phyloP scores from a whole-genome alignment of 768 basidiomycete species.

The Calocera cornea region DNA sequence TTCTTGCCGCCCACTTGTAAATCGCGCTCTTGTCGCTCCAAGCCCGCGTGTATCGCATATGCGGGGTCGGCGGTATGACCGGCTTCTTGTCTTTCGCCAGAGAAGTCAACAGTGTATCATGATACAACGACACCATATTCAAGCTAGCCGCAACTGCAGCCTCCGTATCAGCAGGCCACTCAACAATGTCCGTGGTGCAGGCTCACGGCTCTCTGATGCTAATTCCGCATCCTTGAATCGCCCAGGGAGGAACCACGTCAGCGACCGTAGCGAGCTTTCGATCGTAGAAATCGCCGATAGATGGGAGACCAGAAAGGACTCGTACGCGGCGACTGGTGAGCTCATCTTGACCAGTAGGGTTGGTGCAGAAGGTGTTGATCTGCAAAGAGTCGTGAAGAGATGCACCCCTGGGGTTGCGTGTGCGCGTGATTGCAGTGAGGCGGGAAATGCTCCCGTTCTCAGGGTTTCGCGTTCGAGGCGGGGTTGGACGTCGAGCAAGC shows the following conservation, averaged over 20 bases:
- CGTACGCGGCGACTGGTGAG: conserved; percentile 40
- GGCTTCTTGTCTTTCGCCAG: conserved; percentile 55
- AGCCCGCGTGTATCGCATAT: conserved; percentile 79
- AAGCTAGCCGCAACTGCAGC: conserved; percentile 68
- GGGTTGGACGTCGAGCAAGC: neutral
- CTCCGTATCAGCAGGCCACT: neutral
- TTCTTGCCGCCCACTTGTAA: conserved; percentile 70
- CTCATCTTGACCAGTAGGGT: neutral
- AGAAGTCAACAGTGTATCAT: conserved; percentile 78
- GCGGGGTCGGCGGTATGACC: conserved; percentile 59
- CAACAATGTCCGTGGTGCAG: conserved; percentile 4
- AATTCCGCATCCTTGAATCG: conserved; percentile 95
- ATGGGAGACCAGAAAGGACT: conserved; percentile 63
- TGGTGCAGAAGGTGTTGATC: neutral
- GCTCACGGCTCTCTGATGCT: conserved; percentile 86
- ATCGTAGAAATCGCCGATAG: conserved; percentile 34
- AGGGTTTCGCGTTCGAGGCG: neutral
- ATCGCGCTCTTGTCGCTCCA: conserved; percentile 56
- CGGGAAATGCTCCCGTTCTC: neutral
- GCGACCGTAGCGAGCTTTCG: conserved; percentile 74
- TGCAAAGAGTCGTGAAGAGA: neutral
- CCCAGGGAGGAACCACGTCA: conserved; percentile 93
- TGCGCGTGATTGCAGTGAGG: neutral
- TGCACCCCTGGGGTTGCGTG: neutral
- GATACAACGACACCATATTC: conserved; percentile 83